Conservation (phyloP, 2,329 filamentous ascomycete genomes). For the Meredithiella fracta region DNA sequence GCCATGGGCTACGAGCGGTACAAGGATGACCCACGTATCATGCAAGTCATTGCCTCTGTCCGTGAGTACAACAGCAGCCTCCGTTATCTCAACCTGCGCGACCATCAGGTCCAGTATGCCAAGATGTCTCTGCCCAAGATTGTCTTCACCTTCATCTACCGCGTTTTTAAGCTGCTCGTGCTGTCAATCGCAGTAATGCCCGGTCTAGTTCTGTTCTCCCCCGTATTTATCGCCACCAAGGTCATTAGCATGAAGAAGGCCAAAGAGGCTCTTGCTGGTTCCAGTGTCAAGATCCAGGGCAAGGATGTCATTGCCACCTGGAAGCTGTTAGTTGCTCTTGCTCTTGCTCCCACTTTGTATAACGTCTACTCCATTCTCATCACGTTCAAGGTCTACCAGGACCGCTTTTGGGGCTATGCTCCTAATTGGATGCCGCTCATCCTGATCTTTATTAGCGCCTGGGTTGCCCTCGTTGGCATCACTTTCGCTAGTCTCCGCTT, state of each 20-base stretch:
- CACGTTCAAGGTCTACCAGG: conserved; percentile 61
- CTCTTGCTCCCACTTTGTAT: conserved; percentile 67
- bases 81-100: conserved; percentile 69
- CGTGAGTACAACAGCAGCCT: conserved; percentile 76
- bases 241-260: conserved; percentile 69
- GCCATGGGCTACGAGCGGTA: conserved; percentile 84
- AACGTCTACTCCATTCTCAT: conserved; percentile 62
- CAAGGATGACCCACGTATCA: conserved; percentile 76
- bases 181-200: conserved; percentile 71
- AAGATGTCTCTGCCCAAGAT: conserved; percentile 66
- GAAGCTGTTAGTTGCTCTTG: conserved; percentile 81
- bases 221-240: conserved; percentile 73
- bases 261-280: conserved; percentile 66
- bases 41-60: conserved; percentile 57
- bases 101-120: conserved; percentile 89
- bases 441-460: conserved; percentile 55
- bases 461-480: conserved; percentile 68
- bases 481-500: conserved; percentile 89
- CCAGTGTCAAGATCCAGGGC: conserved; percentile 75
- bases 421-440: conserved; percentile 69
- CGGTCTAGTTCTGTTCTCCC: conserved; percentile 72
- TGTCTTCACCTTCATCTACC: conserved; percentile 60
- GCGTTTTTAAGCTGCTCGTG: conserved; percentile 58
- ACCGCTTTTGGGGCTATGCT: conserved; percentile 67
- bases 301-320: conserved; percentile 85